A percentile compares a stretch with the other conserved stretches of the same genome.
Conservation (phyloP, 2,329 filamentous ascomycete species). For the Cadophora luteo-olivacea region DNA sequence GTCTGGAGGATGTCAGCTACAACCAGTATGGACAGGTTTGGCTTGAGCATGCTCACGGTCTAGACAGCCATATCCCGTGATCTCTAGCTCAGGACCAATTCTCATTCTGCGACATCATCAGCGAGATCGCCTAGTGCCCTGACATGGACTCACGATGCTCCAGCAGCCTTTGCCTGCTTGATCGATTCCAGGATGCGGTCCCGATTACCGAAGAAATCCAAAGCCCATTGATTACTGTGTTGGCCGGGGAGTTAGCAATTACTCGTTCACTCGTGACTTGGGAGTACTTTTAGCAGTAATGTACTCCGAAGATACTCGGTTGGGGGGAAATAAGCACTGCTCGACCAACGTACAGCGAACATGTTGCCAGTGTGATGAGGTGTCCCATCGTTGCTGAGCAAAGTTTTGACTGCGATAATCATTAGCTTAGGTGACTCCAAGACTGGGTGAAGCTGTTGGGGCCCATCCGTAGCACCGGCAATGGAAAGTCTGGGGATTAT, state of each 20-base stretch:
- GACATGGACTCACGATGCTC: constrained; percentile 45
- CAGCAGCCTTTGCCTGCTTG: constrained; percentile 56
- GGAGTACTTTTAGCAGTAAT: too few species aligned
- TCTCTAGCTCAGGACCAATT: constrained; percentile 51
- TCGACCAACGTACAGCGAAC: background rate
- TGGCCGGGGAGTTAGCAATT: too few species aligned
- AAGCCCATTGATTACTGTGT: background rate
- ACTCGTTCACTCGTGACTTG: too few species aligned
- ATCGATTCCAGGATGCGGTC: constrained; percentile 64
- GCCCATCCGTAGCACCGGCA: too few species aligned
- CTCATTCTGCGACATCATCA: constrained; percentile 49
- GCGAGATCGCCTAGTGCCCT: background rate
- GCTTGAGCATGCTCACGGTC: constrained; percentile 53
- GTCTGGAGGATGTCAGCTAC: background rate
- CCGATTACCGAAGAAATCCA: constrained; percentile 59
- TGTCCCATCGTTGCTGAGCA: background rate
- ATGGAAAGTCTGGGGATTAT: too few species aligned
- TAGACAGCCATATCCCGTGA: constrained; percentile 60
- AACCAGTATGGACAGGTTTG: background rate
- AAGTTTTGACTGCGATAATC: too few species aligned
- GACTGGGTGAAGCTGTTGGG: too few species aligned
- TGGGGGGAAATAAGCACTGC: too few species aligned
- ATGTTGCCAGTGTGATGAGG: background rate
- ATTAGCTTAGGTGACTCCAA: too few species aligned
- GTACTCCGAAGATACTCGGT: too few species aligned